phyloP scores from a whole-genome alignment of 1,139 yeast species.

The Diutina neorugosa region DNA sequence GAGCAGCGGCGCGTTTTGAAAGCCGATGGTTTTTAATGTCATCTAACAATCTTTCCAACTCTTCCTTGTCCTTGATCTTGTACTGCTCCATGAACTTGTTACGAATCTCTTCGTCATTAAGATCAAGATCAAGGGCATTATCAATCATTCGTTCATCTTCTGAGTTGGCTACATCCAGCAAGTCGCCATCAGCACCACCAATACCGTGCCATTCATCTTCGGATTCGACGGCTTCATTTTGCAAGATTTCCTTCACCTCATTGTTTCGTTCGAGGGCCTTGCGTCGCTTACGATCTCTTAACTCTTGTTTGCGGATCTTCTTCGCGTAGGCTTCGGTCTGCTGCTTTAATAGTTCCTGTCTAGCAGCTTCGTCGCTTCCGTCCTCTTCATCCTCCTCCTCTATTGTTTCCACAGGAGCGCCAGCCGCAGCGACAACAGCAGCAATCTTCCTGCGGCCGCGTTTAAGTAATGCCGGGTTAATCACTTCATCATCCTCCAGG shows the following conservation, averaged over 20 bases:
- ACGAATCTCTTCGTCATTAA: slow-evolving; percentile 50
- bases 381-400: slow-evolving; percentile 12
- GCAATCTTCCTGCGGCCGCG: slow-evolving; percentile 2
- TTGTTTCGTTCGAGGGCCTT: slow-evolving; percentile 35
- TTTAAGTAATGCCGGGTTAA: not conserved
- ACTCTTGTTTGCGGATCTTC: slow-evolving; percentile 26
- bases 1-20: slow-evolving; percentile 41
- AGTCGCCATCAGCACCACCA: slow-evolving; percentile 75
- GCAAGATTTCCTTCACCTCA: slow-evolving; percentile 45
- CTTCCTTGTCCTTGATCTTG: slow-evolving; percentile 53
- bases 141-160: slow-evolving; percentile 80
- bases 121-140: slow-evolving; percentile 48
- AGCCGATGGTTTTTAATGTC: slow-evolving; percentile 79
- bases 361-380: slow-evolving; percentile 6
- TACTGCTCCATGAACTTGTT: slow-evolving; percentile 56
- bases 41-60: slow-evolving; percentile 63
- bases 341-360: slow-evolving; percentile 15
- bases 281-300: slow-evolving; percentile 25
- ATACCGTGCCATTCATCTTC: slow-evolving; percentile 94
- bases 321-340: slow-evolving; percentile 23
- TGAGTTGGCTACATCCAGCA: slow-evolving; percentile 51
- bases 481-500: not conserved
- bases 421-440: not conserved
- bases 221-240: slow-evolving; percentile 89
- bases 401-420: not conserved